Evolutionary conservation across 805 yeast species (phyloP).

Genomic region (Ogataea pignaliae): DNA sequence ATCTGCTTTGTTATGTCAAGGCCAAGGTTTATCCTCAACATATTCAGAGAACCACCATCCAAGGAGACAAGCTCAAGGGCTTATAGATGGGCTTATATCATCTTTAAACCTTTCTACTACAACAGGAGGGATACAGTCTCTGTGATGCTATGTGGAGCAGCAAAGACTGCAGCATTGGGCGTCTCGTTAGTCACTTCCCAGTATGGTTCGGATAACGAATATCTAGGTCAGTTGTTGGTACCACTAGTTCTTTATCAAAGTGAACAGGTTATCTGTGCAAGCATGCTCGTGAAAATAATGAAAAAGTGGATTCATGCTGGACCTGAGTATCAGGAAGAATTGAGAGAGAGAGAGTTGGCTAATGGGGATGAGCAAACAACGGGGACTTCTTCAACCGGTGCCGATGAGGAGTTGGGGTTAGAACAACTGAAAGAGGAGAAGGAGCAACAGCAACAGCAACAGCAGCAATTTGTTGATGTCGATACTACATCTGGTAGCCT

Average conservation of each 20-base stretch:
- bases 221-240: conserved; percentile 68
- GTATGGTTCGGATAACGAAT: conserved; percentile 57
- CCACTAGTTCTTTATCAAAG: conserved; percentile 85
- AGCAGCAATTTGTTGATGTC: too few species aligned
- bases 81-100: conserved; percentile 42
- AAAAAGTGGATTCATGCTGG: conserved; percentile 58
- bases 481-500: too few species aligned
- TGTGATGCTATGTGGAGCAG: conserved; percentile 84
- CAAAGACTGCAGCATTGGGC: conserved; percentile 90
- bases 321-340: conserved; percentile 13
- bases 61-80: conserved; percentile 33
- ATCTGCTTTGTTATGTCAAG: conserved; percentile 59
- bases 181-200: conserved; percentile 65
- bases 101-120: conserved; percentile 65
- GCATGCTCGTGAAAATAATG: conserved; percentile 61
- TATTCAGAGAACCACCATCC: conserved; percentile 45
- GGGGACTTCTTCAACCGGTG: too few species aligned
- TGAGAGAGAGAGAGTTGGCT: not conserved
- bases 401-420: too few species aligned
- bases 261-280: conserved; percentile 82
- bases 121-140: conserved; percentile 68
- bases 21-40: conserved; percentile 42
- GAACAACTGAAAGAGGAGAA: too few species aligned
- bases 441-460: too few species aligned
- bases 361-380: not conserved